Evolutionary conservation across 768 basidiomycete genomes (phyloP).

Genomic region (Suillus decipiens): DNA sequence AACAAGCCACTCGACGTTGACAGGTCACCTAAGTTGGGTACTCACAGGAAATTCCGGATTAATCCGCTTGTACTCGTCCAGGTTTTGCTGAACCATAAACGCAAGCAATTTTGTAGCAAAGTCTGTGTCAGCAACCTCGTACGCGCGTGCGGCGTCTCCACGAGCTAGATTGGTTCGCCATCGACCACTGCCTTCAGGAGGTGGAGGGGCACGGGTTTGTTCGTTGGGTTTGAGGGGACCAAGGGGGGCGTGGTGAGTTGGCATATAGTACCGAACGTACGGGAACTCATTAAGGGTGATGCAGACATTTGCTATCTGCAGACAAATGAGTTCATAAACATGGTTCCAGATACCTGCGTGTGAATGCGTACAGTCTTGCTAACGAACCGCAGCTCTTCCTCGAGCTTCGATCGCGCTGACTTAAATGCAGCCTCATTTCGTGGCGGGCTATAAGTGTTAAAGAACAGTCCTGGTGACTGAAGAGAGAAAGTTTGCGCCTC

Average conservation of each 20-base stretch:
- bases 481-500: slow-evolving; percentile 88
- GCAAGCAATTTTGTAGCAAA: slow-evolving; percentile 83
- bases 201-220: slow-evolving; percentile 66
- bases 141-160: slow-evolving; percentile 66
- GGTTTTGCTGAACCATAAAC: slow-evolving; percentile 74
- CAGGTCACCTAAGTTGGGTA: slow-evolving; percentile 11
- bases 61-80: slow-evolving; percentile 85
- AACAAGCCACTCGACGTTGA: not conserved
- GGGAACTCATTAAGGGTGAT: slow-evolving; percentile 92
- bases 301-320: slow-evolving; percentile 84
- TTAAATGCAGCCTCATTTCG: slow-evolving; percentile 67
- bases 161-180: slow-evolving; percentile 85
- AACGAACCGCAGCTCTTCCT: slow-evolving; percentile 82
- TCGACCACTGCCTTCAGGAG: slow-evolving; percentile 60
- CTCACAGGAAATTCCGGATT: slow-evolving; percentile 89
- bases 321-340: not conserved
- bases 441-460: slow-evolving; percentile 86
- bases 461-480: slow-evolving; percentile 78
- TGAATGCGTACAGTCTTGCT: slow-evolving; percentile 58
- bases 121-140: slow-evolving; percentile 72
- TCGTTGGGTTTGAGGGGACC: slow-evolving; percentile 76
- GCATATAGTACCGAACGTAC: slow-evolving; percentile 89
- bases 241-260: slow-evolving; percentile 78
- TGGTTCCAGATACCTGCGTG: not conserved
- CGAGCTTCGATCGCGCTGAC: slow-evolving; percentile 70